These are phyloP conservation scores for Xylariaceae sp. DNA, from an alignment of 2,329 filamentous ascomycete species.

Conservation along the genomic window DNA sequence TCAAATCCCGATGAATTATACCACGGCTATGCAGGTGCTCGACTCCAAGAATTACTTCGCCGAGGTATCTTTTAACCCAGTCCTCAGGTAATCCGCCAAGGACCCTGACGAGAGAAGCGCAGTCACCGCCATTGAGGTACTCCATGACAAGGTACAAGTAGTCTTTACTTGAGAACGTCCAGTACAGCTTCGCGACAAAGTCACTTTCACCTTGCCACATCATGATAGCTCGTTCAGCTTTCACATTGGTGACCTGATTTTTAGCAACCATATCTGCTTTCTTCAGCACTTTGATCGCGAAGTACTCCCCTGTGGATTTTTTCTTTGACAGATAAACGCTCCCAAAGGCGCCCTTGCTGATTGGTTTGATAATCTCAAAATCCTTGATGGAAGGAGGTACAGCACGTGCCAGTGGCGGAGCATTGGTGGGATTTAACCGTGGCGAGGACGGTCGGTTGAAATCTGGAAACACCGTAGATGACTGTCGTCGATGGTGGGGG, in stretches of 20 bases:
- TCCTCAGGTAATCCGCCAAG: slow-evolving; percentile 89
- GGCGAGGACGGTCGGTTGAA: slow-evolving; percentile 70
- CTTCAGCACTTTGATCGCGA: slow-evolving; percentile 95
- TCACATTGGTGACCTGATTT: slow-evolving; percentile 98
- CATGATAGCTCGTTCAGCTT: slow-evolving; percentile 98
- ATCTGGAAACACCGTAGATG: slow-evolving; percentile 78
- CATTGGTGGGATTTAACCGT: slow-evolving; percentile 66
- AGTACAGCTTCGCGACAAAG: slow-evolving; percentile 97
- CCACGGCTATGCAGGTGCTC: slow-evolving; percentile 91
- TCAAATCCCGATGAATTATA: slow-evolving; percentile 94
- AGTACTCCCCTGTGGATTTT: slow-evolving; percentile 97
- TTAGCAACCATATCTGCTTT: slow-evolving; percentile 99
- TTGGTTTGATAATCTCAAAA: slow-evolving; percentile 98
- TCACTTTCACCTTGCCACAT: slow-evolving; percentile 99
- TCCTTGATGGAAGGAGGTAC: slow-evolving; percentile 96
- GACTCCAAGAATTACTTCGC: slow-evolving; percentile 92
- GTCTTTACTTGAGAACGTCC: slow-evolving; percentile 99
- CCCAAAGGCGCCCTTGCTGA: slow-evolving; percentile 97
- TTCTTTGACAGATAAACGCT: slow-evolving; percentile 98
- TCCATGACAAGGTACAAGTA: slow-evolving; percentile 99
- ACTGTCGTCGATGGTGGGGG: slow-evolving; percentile 73
- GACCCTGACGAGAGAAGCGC: slow-evolving; percentile 91
- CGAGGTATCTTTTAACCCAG: slow-evolving; percentile 96
- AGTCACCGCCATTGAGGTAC: slow-evolving; percentile 95
- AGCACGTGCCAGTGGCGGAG: slow-evolving; percentile 79